Base-by-base conservation (phyloP, 257 asterid species). In the Solanum sitiens region DNA sequence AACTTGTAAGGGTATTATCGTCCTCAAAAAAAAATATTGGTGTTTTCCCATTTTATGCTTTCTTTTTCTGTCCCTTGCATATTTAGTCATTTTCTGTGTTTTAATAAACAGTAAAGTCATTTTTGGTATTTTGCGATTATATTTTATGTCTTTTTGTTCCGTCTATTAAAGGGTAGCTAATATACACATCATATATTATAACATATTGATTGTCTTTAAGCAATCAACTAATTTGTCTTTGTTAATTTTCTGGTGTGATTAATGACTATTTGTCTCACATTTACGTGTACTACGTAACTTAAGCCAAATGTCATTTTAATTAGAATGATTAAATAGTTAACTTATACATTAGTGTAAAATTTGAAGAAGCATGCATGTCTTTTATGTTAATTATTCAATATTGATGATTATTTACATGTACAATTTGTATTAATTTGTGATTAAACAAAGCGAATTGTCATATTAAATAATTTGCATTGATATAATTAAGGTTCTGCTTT, bases 111-210 rank as follows among this genome's bases (percentile, higher is more conserved):
- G 45, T 74, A 80, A 84, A 87, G 89, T 42, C 50, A 61, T 87
- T 87, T 89, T 92, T 84, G 88, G 89, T 87, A 83, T 91, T 93
- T 40, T 84, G 86, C 73, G 89, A 89, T 91, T 88, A 86, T 88
- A 91, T 89, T 86, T 89, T 79, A 59, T 79, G 80, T 61, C 88
- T 39, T 89, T 93, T 93, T 91, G 89, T 91, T 92, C 59, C 53
- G 83, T 70, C 25, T 71, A 79, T 25, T 56, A 86, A 85, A 88
- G 89, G 79, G 68, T 68, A n/a, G 74, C 21, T 39, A 67, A 40
- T 90, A 92, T 87, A 89, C 87, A 67, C 83, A 86, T 88, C 63
- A 87, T 88, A 39, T 83, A 85, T 89, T 61, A 86, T 87, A 63
- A 30, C 39, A 74, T 73, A 83, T 83, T 67, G 44, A 11, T 35